These are phyloP conservation scores for Xylaria sp. DNA, from an alignment of 2,329 filamentous ascomycete genomes.

Conservation along the genomic window DNA sequence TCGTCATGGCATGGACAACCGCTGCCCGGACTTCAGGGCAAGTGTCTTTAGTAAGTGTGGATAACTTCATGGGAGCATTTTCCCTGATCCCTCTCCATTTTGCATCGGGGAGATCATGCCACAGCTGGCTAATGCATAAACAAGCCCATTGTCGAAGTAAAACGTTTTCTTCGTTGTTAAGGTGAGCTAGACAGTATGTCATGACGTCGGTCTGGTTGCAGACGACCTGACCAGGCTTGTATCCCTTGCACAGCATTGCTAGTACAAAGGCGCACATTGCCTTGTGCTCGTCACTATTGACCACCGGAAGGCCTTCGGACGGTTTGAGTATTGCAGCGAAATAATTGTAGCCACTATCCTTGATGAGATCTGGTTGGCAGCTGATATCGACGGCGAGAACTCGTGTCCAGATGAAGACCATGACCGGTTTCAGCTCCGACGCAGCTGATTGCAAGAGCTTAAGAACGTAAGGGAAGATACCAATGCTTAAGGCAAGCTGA, in stretches of 20 bases:
- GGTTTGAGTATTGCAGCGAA: conserved; percentile 94
- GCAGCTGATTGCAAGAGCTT: conserved; percentile 96
- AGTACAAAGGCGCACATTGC: conserved; percentile 99
- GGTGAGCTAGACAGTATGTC: conserved; percentile 83
- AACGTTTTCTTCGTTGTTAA: conserved; percentile 87
- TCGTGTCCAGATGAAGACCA: conserved; percentile 99
- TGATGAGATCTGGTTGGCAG: conserved; percentile 92
- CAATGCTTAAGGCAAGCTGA: conserved; percentile 96
- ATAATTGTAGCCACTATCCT: conserved; percentile 97
- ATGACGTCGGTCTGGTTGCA: conserved; percentile 93
- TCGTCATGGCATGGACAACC: conserved; percentile 92
- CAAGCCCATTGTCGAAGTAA: conserved; percentile 95
- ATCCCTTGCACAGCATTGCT: conserved; percentile 95
- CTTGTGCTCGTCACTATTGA: conserved; percentile 92
- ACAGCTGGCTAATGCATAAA: conserved; percentile 93
- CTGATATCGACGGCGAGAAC: conserved; percentile 94
- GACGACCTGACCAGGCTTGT: conserved; percentile 89
- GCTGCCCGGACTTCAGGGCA: conserved; percentile 93
- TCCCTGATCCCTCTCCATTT: conserved; percentile 96
- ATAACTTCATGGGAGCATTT: conserved; percentile 83
- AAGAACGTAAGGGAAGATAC: conserved; percentile 98
- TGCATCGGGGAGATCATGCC: conserved; percentile 89
- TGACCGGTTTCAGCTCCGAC: conserved; percentile 93
- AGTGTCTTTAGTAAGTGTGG: conserved; percentile 82
- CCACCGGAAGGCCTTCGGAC: conserved; percentile 82